phyloP scores from a whole-genome alignment of 139 green algal species.

The Eudorina sp. region DNA sequence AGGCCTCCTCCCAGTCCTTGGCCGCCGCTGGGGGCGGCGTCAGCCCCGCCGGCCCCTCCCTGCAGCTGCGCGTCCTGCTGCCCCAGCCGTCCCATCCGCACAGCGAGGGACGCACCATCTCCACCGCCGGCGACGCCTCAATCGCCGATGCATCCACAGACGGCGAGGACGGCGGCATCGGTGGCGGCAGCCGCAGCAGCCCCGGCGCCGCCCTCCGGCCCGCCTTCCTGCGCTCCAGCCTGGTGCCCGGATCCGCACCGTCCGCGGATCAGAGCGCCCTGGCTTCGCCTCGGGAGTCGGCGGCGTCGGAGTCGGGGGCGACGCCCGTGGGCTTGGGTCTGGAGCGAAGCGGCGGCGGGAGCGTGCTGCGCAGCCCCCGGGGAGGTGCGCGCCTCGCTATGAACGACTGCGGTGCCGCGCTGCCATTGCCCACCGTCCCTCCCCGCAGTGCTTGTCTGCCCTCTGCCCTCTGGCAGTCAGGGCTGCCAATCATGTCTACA shows the following conservation, averaged over 20 bases:
- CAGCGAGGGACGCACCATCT: not conserved
- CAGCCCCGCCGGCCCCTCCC: too few relatives aligned
- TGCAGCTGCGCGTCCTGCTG: too few relatives aligned
- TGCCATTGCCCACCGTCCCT: too few relatives aligned
- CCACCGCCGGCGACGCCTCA: not conserved
- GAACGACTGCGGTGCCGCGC: too few relatives aligned
- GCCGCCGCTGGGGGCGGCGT: too few relatives aligned
- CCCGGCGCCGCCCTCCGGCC: not conserved
- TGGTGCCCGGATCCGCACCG: not conserved
- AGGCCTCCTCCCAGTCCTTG: too few relatives aligned
- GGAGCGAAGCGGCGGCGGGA: too few relatives aligned
- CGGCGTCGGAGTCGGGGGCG: not conserved
- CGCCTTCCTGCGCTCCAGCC: not conserved
- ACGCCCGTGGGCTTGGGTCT: not conserved
- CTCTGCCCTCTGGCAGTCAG: too few relatives aligned
- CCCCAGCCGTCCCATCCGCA: not conserved
- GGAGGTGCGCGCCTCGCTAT: too few relatives aligned
- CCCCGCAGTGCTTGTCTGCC: too few relatives aligned
- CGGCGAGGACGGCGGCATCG: not conserved
- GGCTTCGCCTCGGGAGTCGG: not conserved
- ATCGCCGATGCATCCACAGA: not conserved
- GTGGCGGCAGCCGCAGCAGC: not conserved
- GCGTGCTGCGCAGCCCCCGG: too few relatives aligned
- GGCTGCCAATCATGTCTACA: too few relatives aligned
- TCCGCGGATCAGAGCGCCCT: not conserved